Conservation (phyloP, 441 rosid species). For the Eruca vesicaria region DNA sequence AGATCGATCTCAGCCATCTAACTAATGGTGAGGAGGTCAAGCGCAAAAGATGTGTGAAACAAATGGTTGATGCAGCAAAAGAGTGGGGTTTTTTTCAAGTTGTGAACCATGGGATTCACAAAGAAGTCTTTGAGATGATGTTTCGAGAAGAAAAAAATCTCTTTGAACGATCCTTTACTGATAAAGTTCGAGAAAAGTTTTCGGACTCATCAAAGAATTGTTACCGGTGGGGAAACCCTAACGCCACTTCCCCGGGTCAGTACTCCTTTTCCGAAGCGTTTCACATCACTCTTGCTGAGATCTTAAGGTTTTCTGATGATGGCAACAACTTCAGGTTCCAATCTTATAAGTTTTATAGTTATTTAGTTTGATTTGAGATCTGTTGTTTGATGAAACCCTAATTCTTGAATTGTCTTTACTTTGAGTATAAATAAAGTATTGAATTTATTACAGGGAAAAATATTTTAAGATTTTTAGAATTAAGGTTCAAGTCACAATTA, state of each 20-base stretch:
- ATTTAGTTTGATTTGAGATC: slow-evolving; percentile 5
- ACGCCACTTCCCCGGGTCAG: slow-evolving; percentile 54
- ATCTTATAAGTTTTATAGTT: too few species aligned
- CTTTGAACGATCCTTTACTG: slow-evolving; percentile 51
- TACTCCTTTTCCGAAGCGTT: slow-evolving; percentile 70
- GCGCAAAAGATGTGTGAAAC: slow-evolving; percentile 40
- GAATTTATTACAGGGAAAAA: background rate
- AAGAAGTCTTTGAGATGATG: slow-evolving; percentile 42
- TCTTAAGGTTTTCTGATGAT: slow-evolving; percentile 33
- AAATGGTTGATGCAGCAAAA: slow-evolving; percentile 47
- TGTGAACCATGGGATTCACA: slow-evolving; percentile 58
- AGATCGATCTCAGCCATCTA: slow-evolving; percentile 50
- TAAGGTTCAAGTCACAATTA: background rate
- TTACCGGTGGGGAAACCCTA: slow-evolving; percentile 78
- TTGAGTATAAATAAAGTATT: background rate
- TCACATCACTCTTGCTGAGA: slow-evolving; percentile 54
- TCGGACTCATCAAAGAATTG: slow-evolving; percentile 40
- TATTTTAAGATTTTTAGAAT: background rate
- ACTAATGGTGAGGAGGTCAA: slow-evolving; percentile 25
- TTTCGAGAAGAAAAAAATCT: slow-evolving; percentile 40
- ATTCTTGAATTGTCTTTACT: background rate
- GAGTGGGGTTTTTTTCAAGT: slow-evolving; percentile 78
- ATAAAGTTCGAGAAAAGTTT: slow-evolving; percentile 34
- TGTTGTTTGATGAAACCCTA: slow-evolving; percentile 28
- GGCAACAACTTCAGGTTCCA: slow-evolving; percentile 50